phyloP scores from a whole-genome alignment of 306 rosid species.

The Prinsepia uniflora region DNA sequence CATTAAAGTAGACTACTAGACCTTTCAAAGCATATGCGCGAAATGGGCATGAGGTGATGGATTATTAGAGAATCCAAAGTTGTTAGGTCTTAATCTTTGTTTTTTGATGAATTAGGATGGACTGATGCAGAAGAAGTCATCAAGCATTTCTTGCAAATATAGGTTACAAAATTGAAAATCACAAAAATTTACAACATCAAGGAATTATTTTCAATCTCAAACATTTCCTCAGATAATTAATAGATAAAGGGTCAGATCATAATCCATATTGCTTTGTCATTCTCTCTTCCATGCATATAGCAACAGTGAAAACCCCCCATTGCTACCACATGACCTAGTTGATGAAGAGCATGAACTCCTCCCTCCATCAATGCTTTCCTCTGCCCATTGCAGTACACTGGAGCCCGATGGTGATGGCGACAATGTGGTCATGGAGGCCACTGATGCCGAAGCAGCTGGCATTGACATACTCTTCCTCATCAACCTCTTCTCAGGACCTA shows the following conservation, averaged over 20 bases:
- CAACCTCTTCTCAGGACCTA: constrained; percentile 63
- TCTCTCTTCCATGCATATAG: constrained; percentile 73
- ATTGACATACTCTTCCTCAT: constrained; percentile 53
- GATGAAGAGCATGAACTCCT: constrained; percentile 84
- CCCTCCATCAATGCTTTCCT: constrained; percentile 75
- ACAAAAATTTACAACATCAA: constrained; percentile 7
- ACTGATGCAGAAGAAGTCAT: neutral
- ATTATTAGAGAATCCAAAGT: constrained; percentile 21
- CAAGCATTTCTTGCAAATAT: neutral
- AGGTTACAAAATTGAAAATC: neutral
- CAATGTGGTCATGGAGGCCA: constrained; percentile 14
- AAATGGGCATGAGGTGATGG: too few relatives aligned
- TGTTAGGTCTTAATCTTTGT: neutral
- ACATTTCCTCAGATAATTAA: neutral
- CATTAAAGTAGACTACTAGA: constrained; percentile 9
- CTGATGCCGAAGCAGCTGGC: constrained; percentile 23
- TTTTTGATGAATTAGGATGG: neutral
- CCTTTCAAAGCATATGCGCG: neutral
- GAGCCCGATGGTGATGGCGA: constrained; percentile 44
- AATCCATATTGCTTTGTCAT: constrained; percentile 21
- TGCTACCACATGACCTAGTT: constrained; percentile 48
- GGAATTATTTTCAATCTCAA: constrained; percentile 1
- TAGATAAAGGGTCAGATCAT: neutral
- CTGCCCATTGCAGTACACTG: constrained; percentile 77
- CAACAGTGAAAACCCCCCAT: constrained; percentile 69